phyloP scores from a whole-genome alignment of 371 early-diverging fungal species.

The Syncephalastrum sp. region DNA sequence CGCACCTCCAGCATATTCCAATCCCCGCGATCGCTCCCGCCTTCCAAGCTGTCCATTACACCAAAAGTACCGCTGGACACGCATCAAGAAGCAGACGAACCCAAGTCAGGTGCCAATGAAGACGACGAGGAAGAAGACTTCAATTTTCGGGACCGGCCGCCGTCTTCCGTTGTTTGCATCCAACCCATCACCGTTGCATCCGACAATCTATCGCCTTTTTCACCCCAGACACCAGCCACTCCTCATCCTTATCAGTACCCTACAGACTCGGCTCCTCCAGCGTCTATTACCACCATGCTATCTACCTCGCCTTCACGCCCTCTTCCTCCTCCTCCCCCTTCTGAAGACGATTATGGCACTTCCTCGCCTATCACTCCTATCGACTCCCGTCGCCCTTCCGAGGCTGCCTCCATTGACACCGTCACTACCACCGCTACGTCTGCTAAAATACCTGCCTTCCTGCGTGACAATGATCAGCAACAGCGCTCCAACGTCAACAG shows the following conservation, averaged over 20 bases:
- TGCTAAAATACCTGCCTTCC: too few relatives aligned
- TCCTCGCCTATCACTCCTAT: background rate
- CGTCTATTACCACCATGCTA: too few relatives aligned
- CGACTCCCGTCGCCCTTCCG: background rate
- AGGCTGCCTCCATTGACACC: conserved; percentile 6
- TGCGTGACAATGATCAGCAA: too few relatives aligned
- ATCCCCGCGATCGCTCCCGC: too few relatives aligned
- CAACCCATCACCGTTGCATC: conserved; percentile 10
- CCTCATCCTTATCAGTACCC: background rate
- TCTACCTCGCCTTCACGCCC: too few relatives aligned
- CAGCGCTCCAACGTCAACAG: too few relatives aligned
- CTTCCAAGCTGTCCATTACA: background rate
- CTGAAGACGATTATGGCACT: background rate
- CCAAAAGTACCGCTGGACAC: conserved; percentile 1
- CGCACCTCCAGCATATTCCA: too few relatives aligned
- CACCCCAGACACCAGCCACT: conserved; percentile 8
- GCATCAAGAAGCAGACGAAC: too few relatives aligned
- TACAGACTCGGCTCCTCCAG: too few relatives aligned
- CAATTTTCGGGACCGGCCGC: conserved; percentile 40
- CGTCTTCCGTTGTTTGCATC: conserved; percentile 31
- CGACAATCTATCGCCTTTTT: conserved; percentile 2
- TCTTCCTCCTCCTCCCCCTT: too few relatives aligned
- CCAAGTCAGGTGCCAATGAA: too few relatives aligned
- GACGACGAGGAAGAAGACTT: conserved; percentile 37
- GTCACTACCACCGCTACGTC: background rate